Percentiles rank a stretch among this genome's conserved stretches.
Conservation (phyloP, 148 eudicot species). For the Pharnaceum exiguum region DNA sequence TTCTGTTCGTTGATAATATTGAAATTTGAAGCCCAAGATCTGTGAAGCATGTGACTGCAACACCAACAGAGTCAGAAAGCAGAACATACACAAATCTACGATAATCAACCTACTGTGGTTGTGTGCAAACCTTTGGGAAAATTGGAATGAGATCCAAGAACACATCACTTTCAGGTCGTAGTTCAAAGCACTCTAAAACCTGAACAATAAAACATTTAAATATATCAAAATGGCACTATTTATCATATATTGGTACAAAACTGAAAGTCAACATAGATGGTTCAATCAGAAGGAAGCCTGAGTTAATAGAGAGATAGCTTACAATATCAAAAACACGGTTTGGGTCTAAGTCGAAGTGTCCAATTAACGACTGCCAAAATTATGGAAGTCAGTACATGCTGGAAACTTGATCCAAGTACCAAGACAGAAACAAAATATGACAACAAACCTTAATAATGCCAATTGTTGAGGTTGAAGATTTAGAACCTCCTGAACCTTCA, state of each 20-base stretch:
- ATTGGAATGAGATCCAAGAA: conserved; percentile 92
- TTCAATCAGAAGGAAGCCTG: too few relatives aligned
- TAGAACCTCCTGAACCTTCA: conserved; percentile 65
- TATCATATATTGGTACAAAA: background rate
- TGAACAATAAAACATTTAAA: too few relatives aligned
- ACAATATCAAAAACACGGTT: conserved; percentile 98
- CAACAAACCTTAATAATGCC: conserved; percentile 83
- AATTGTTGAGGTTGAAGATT: conserved; percentile 68
- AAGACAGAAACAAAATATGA: conserved; percentile 9
- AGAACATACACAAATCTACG: background rate
- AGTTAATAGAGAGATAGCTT: too few relatives aligned
- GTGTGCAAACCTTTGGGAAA: conserved; percentile 74
- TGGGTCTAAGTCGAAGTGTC: conserved; percentile 98
- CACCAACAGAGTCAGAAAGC: conserved; percentile 3
- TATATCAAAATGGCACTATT: background rate
- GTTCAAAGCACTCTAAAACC: conserved; percentile 97
- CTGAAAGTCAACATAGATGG: background rate
- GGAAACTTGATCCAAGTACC: background rate
- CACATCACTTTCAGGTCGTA: conserved; percentile 70
- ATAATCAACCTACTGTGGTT: background rate
- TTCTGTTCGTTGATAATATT: conserved; percentile 90
- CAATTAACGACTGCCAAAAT: conserved; percentile 84
- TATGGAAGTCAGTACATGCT: conserved; percentile 5
- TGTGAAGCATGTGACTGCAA: conserved; percentile 98
- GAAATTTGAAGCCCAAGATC: conserved; percentile 94